phyloP scores from a whole-genome alignment of 2,329 filamentous ascomycete species.

The Ceratocystis lukuohia region DNA sequence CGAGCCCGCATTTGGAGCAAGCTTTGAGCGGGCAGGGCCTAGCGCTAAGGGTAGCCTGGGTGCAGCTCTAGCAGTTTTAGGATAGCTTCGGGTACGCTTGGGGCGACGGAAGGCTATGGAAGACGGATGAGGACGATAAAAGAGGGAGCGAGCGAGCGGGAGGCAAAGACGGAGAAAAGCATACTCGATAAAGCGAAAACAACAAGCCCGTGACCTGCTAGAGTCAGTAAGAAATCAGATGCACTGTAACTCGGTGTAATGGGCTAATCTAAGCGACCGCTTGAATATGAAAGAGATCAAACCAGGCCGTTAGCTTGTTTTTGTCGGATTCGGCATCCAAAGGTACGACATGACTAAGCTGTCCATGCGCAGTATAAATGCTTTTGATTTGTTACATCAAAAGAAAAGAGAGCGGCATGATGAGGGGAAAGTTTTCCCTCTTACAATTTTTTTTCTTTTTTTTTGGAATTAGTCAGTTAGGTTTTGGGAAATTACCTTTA shows the following conservation, averaged over 20 bases:
- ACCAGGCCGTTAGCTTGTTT: no score
- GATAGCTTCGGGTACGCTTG: not conserved
- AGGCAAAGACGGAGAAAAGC: not conserved
- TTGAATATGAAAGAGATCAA: no score
- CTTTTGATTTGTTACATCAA: no score
- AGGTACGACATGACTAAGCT: no score
- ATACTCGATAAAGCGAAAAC: not conserved
- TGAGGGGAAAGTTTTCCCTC: no score
- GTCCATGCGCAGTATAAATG: no score
- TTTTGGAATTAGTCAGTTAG: not conserved
- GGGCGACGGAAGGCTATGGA: not conserved
- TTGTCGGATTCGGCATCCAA: no score
- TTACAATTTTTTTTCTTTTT: not conserved
- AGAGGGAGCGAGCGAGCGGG: not conserved
- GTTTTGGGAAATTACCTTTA: no score
- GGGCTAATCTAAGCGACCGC: no score
- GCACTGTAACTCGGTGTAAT: not conserved
- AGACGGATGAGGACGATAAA: not conserved
- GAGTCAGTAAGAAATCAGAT: not conserved
- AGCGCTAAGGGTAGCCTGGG: not conserved
- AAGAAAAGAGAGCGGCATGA: no score
- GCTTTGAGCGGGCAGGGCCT: not conserved
- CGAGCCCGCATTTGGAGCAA: not conserved
- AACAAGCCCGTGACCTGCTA: not conserved
- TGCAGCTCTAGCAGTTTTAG: not conserved